Evolutionary conservation across 2,329 filamentous ascomycete species (phyloP), one percentile per base, ranked within the genome.

Genomic region (Claviceps paspali): DNA sequence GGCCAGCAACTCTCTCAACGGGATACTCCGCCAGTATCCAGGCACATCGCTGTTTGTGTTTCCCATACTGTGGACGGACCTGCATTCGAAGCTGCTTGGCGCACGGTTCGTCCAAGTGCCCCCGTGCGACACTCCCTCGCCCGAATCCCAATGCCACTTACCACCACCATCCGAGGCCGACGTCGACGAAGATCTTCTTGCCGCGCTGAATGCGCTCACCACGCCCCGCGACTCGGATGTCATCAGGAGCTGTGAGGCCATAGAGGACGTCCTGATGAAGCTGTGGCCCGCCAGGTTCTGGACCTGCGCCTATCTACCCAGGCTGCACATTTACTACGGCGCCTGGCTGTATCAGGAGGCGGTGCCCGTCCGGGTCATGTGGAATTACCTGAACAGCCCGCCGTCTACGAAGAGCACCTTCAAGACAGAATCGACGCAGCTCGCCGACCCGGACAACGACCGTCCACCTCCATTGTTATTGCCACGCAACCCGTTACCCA

Each of bases 31-130:
- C 41, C 56, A 66, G 17, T 49, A 74, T 46, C 51, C 60, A 24
- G 63, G 67, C 30, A 52, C 49, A 0, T 59, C 63, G 1, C 64
- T 76, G 15, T 73, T 65, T 41, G 52, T 68, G 33, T 59, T 63
- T 19, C 71, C 71, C 2, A 64, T 73, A 32, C 64, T 61, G 47
- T 76, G 71, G 71, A 73, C 65, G 12, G 69, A 73, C 38, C 39
- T 58, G 1, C 71, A 76, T 41, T 47, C 59, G 8, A 49, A 55
- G 30, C 52, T 73, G 2, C 64, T 75, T 5, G 62, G 60, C 18
- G 64, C 59, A 12, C 52, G 52, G 30, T 75, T 72, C 52, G 41
- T 52, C 19, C 54, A 64, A 45, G 54, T 60, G 11, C 57, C 63
- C 12, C 49, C 59, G 5, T 61, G 63, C 47, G 52, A 54, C 27